Percentiles rank a stretch among this genome's conserved stretches.
These are phyloP conservation scores for Aspergillus hortae DNA, from an alignment of 2,329 filamentous ascomycete species.

Conservation along the genomic window DNA sequence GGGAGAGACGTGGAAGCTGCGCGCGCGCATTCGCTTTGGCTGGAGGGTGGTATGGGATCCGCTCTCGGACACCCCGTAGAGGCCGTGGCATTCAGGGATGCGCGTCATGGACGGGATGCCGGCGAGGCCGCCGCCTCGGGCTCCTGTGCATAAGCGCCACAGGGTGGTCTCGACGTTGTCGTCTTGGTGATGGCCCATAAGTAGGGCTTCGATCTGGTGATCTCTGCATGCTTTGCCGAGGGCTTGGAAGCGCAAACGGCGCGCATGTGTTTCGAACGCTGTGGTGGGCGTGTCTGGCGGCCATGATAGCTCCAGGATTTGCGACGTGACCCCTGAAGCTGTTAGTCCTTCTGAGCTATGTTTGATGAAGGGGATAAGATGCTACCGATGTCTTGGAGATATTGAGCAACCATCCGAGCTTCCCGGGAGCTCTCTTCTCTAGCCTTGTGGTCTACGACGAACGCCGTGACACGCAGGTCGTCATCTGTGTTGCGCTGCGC, in stretches of 20 bases:
- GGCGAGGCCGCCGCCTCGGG: conserved; percentile 65
- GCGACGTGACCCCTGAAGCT: conserved; percentile 28
- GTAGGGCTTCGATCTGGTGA: conserved; percentile 55
- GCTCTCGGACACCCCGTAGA: conserved; percentile 69
- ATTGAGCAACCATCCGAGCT: conserved; percentile 48
- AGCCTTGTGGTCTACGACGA: conserved; percentile 61
- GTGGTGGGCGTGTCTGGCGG: conserved; percentile 29
- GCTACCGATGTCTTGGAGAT: conserved; percentile 45
- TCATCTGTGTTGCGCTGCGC: conserved; percentile 13
- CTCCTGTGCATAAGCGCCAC: conserved; percentile 68
- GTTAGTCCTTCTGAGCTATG: not conserved
- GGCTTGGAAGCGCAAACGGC: conserved; percentile 67
- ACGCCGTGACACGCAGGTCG: conserved; percentile 44
- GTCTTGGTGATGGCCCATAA: conserved; percentile 83
- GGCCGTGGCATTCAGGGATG: conserved; percentile 80
- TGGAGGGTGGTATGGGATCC: conserved; percentile 45
- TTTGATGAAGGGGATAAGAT: not conserved
- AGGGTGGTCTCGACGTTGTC: conserved; percentile 89
- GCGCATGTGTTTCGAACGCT: conserved; percentile 74
- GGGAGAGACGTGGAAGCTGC: not conserved
- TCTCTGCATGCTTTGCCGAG: conserved; percentile 61
- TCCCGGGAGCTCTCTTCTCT: conserved; percentile 54
- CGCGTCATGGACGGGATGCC: conserved; percentile 64
- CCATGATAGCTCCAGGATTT: conserved; percentile 53
- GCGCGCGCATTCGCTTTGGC: not conserved